Base-by-base conservation (phyloP, 768 basidiomycete genomes). In the Tubosaeta brunneosetosa region DNA sequence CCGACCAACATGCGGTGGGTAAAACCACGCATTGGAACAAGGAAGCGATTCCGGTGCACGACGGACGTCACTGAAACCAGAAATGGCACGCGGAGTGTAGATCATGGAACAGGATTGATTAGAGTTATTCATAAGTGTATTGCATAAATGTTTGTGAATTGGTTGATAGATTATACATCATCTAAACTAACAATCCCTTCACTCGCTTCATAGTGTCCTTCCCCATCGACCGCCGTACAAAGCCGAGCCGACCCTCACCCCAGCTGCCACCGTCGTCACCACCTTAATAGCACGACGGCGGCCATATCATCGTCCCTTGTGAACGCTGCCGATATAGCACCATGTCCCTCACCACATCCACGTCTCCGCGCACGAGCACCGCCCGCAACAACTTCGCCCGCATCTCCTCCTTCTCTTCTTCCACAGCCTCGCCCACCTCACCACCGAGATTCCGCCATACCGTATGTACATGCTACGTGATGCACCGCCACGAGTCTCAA, bases 391-490 rank as follows among this genome's bases (percentile, higher is more conserved):
- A 61, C 57, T 75, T 80, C 31, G 19, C 78, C 72, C 55, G 50
- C 17, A 38, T 29, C 47, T 57, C 60, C 3, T 41, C 38, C 60
- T 5, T 41, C 38, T 6, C 40, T 25, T 34, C 47, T 4, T 17
- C 17, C 44, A 4, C 29, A 17, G 6, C 17, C 22, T 26, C 44
- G 2, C 27, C 49, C 12, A 48, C 56, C n/a, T 49, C 52, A 6
- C 47, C 59, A 2, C 36, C 50, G 37, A 86, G 60, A 62, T 89
- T 88, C 3, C 72, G 75, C 91, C 91, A 92, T 26, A 92, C 79
- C 59, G 75, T n/a, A n/a, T n/a, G n/a, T 83, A 45, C 77, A 77
- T 11, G 92, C 83, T 22, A 94, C 66, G 61, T 94, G 92, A 61
- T 94, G 91, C 13, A 91, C 60, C 2, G 88, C 88, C 8, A 94